phyloP scores from a whole-genome alignment of 441 rosid species.

The Macaranga tanarius region DNA sequence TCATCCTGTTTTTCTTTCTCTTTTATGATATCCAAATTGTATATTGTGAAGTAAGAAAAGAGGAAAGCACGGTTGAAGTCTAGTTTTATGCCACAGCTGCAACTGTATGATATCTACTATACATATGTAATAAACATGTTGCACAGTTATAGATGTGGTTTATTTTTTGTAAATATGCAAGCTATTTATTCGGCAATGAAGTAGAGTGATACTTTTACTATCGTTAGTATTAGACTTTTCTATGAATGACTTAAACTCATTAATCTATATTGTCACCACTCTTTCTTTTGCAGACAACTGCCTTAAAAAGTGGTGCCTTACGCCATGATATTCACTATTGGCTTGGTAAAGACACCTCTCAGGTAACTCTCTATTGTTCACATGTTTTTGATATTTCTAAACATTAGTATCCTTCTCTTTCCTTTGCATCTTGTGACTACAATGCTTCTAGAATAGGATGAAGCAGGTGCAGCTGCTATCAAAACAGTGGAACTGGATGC shows the following conservation, averaged over 20 bases:
- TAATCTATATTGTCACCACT: background rate
- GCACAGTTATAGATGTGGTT: background rate
- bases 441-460: constrained; percentile 59
- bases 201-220: background rate
- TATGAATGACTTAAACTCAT: background rate
- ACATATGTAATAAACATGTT: background rate
- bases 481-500: constrained; percentile 95
- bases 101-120: background rate
- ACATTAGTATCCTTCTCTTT: background rate
- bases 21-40: background rate
- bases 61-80: background rate
- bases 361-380: constrained; percentile 42
- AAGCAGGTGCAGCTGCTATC: constrained; percentile 87
- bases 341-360: constrained; percentile 93
- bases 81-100: background rate
- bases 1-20: background rate
- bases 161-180: background rate
- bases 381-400: constrained; percentile 1
- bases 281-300: constrained; percentile 59
- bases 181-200: background rate
- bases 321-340: constrained; percentile 94
- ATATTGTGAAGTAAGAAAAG: background rate
- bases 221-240: background rate
- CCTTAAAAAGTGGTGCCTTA: constrained; percentile 76
- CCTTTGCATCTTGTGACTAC: constrained; percentile 23